Conservation (phyloP, 129 eudicot species). For the Saposhnikovia divaricata region DNA sequence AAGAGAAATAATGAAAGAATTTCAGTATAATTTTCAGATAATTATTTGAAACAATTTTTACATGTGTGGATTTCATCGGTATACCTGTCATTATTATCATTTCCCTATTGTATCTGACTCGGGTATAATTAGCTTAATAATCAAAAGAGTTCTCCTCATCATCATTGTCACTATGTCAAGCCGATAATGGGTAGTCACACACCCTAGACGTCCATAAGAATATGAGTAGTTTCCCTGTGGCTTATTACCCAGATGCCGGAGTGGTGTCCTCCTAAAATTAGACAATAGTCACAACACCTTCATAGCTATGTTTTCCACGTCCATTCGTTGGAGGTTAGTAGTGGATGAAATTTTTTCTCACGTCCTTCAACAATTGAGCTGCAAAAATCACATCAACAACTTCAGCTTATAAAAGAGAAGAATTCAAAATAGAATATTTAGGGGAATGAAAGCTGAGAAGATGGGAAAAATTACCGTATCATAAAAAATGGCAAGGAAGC, state of each 20-base stretch:
- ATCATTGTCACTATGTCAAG: not conserved
- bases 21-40: not conserved
- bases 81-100: slow-evolving; percentile 15
- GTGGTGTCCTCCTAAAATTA: not conserved
- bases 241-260: not conserved
- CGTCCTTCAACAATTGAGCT: not conserved
- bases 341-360: not conserved
- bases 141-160: slow-evolving; percentile 4
- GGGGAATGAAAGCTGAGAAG: not conserved
- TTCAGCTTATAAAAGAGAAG: not conserved
- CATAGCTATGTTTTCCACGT: slow-evolving; percentile 3
- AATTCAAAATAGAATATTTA: not conserved
- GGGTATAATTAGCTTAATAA: slow-evolving; percentile 4
- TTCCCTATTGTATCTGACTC: not conserved
- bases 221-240: not conserved
- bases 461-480: not conserved
- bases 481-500: not conserved
- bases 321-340: not conserved
- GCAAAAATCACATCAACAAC: slow-evolving; percentile 6
- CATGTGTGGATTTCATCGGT: not conserved
- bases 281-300: not conserved
- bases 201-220: not conserved
- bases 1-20: slow-evolving; percentile 9
- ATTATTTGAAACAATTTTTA: slow-evolving; percentile 1
- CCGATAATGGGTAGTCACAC: not conserved